Evolutionary conservation across 1,284 basidiomycete species (phyloP), one percentile per base, ranked within the genome.

Genomic region (Athelia psychrophila): DNA sequence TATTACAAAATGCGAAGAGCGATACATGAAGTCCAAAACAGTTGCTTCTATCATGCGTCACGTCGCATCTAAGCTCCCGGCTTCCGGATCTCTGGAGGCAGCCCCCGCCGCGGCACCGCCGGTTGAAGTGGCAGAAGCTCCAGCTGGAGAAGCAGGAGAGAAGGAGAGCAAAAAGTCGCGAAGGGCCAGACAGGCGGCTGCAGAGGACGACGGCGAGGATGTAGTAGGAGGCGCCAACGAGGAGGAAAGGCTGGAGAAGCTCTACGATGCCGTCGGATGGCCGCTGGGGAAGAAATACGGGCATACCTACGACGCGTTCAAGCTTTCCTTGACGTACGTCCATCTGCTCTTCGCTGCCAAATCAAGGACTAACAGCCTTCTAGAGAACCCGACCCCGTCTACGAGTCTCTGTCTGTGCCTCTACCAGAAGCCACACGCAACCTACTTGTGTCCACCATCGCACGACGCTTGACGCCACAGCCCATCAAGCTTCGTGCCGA

Each of bases 401-500:
- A 95, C 63, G 79, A 84, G 12, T 79, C 83, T 0, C 76, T 98
- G 36, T 69, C 80, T 27, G 76, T 82, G 22, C 78, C 83, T 33
- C 78, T 95, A 52, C 78, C 86, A 12, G 61, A 72, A 15, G 68
- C 75, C 0, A 88, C 89, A 12, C 75, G 87, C 47, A 72, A 76
- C 23, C 80, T 93, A 54, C 81, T 99, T 24, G 83, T 84, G 60
- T 73, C 83, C 55, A 98, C 94, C 47, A 98, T 99, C 65, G 95
- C 95, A 9, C 88, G 95, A 49, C 86, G 97, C 42, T 79, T 99
- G 52, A 99, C 96, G 2, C 97, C 96, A 13, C 97, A 99, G 71
- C 95, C 97, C 12, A 96, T 99, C 80, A 99, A 98, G 76, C 85
- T 99, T 51, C 93, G 96, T 65, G 94, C 97, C 19, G 97, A 99